A percentile compares a stretch with the other conserved stretches of the same genome.
phyloP scores from a whole-genome alignment of 140 eudicot genomes.

The Anethum foeniculum region DNA sequence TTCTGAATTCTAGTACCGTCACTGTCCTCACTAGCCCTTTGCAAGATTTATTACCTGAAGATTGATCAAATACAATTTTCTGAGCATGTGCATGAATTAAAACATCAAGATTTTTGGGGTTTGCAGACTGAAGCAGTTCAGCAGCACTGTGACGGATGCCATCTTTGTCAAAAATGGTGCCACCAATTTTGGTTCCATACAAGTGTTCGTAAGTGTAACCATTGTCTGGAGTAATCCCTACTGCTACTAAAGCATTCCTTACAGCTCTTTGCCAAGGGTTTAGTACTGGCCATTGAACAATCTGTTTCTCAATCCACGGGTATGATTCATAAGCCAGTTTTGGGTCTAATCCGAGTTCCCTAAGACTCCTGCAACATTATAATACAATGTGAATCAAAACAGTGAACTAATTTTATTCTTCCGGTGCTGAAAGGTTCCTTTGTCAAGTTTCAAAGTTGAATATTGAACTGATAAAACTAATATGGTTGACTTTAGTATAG shows the following conservation, averaged over 20 bases:
- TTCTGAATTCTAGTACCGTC: too few species aligned
- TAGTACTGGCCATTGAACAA: neutral
- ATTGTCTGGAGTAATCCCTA: neutral
- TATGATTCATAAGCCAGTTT: neutral
- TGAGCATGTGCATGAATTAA: neutral
- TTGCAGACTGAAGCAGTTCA: neutral
- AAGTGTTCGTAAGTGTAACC: neutral
- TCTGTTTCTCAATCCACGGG: neutral
- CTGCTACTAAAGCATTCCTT: neutral
- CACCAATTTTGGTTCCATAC: neutral
- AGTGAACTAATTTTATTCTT: too few species aligned
- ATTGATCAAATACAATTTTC: neutral
- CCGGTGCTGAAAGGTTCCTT: too few species aligned
- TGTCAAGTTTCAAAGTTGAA: neutral
- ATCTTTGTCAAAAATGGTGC: neutral
- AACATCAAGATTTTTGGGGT: neutral
- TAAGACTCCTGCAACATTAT: too few species aligned
- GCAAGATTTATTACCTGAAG: neutral
- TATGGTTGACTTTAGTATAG: neutral
- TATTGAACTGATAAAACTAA: neutral
- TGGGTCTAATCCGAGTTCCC: neutral
- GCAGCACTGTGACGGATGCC: neutral
- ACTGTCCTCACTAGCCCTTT: neutral
- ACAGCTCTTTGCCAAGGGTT: neutral
- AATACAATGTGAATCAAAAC: too few species aligned